These are phyloP conservation scores for Paxillus rubicundulus DNA, from an alignment of 768 basidiomycete species.

Conservation along the genomic window DNA sequence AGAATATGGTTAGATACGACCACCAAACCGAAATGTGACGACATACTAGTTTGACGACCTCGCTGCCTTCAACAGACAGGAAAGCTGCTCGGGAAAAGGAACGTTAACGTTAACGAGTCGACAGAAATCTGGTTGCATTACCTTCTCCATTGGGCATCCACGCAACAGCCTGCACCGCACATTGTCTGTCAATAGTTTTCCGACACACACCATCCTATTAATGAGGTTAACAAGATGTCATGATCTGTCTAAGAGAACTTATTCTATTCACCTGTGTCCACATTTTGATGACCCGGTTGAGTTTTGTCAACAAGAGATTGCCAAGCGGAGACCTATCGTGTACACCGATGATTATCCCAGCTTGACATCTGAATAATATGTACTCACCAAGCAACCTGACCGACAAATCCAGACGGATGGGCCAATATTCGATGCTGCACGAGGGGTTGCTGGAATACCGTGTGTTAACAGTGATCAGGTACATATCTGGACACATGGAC, in stretches of 20 bases:
- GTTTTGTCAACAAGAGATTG: slow-evolving; percentile 59
- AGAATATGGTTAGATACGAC: slow-evolving; percentile 5
- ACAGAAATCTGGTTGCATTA: slow-evolving; percentile 19
- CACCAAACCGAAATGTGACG: not conserved
- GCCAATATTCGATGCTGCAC: slow-evolving; percentile 60
- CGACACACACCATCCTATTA: slow-evolving; percentile 64
- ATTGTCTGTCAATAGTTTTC: slow-evolving; percentile 58
- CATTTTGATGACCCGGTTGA: slow-evolving; percentile 61
- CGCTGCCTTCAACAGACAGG: slow-evolving; percentile 65
- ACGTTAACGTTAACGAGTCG: not conserved
- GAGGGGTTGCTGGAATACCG: slow-evolving; percentile 43
- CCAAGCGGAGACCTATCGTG: slow-evolving; percentile 60
- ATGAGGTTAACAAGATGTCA: not conserved
- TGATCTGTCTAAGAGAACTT: not conserved
- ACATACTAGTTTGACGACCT: slow-evolving; percentile 58
- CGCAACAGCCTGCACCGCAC: slow-evolving; percentile 57
- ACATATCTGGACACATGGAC: not conserved
- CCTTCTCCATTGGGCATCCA: slow-evolving; percentile 69
- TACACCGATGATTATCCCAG: not conserved
- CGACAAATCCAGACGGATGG: slow-evolving; percentile 69
- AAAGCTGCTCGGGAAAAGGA: slow-evolving; percentile 43
- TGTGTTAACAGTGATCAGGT: slow-evolving; percentile 18
- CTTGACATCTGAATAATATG: not conserved
- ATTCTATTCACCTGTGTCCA: slow-evolving; percentile 57
- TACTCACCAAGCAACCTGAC: slow-evolving; percentile 69